A percentile compares a stretch with the other conserved stretches of the same genome.
phyloP scores from a whole-genome alignment of 2,329 filamentous ascomycete genomes.

The Curvularia lunata region DNA sequence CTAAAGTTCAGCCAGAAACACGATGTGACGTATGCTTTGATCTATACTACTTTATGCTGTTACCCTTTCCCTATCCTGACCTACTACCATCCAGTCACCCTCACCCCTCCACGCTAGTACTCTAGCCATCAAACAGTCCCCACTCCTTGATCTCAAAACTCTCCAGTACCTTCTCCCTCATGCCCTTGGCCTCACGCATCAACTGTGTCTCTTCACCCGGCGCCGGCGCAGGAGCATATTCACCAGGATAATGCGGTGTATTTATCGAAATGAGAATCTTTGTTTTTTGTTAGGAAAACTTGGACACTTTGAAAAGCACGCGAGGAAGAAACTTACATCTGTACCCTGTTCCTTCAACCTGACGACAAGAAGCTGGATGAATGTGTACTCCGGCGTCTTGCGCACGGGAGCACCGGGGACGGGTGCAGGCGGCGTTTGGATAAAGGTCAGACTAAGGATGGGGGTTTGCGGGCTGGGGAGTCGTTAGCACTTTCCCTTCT shows the following conservation, averaged over 20 bases:
- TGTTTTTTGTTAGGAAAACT: neutral
- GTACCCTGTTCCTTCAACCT: conserved; percentile 76
- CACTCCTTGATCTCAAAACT: conserved; percentile 82
- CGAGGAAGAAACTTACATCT: conserved; percentile 55
- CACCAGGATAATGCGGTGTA: conserved; percentile 79
- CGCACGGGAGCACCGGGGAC: conserved; percentile 29
- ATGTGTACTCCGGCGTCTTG: conserved; percentile 65
- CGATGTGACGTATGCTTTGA: neutral
- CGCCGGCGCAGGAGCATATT: conserved; percentile 70
- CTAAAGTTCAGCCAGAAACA: no score
- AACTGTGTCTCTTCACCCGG: conserved; percentile 65
- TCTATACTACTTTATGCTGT: neutral
- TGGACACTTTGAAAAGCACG: no score
- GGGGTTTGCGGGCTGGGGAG: conserved; percentile 54
- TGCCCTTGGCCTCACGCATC: conserved; percentile 65
- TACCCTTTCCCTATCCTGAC: neutral
- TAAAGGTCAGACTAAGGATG: conserved; percentile 72
- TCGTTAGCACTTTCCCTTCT: conserved; percentile 1
- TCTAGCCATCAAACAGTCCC: conserved; percentile 66
- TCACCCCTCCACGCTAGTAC: no score
- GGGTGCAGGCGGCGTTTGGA: conserved; percentile 54
- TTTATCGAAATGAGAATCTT: conserved; percentile 80
- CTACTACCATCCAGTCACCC: no score
- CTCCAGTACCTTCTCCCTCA: conserved; percentile 74
- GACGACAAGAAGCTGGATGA: conserved; percentile 77